Percentiles rank a stretch among this genome's conserved stretches.
Conservation (phyloP, 345 rosid species). For the Clarkia xantiana region DNA sequence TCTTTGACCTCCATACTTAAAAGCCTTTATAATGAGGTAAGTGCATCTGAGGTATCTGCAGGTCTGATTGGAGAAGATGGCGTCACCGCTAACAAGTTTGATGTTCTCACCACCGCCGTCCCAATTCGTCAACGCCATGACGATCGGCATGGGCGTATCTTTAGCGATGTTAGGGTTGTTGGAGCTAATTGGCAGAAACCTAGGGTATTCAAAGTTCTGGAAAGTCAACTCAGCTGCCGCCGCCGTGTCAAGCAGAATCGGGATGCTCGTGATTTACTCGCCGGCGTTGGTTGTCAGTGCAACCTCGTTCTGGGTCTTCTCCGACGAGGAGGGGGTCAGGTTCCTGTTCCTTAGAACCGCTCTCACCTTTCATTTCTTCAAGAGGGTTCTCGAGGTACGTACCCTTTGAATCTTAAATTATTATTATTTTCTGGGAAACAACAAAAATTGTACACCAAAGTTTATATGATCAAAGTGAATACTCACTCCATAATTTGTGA, state of each 20-base stretch:
- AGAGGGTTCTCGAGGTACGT: slow-evolving; percentile 40
- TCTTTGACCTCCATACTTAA: too few species aligned
- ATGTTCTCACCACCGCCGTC: neutral
- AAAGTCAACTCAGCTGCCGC: neutral
- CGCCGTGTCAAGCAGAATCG: neutral
- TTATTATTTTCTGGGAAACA: too few species aligned
- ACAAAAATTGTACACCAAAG: too few species aligned
- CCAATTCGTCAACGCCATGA: neutral
- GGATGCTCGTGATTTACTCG: neutral
- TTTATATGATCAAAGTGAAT: too few species aligned
- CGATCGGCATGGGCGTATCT: neutral
- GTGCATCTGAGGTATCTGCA: too few species aligned
- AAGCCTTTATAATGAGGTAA: too few species aligned
- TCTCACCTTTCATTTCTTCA: slow-evolving; percentile 48
- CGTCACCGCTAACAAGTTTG: neutral
- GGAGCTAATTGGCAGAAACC: neutral
- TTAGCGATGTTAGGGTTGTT: neutral
- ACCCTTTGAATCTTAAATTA: too few species aligned
- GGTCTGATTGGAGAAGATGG: too few species aligned
- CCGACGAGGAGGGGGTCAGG: slow-evolving; percentile 19
- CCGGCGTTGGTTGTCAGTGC: neutral
- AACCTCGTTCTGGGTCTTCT: neutral
- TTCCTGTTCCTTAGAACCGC: slow-evolving; percentile 29
- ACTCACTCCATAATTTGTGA: too few species aligned
- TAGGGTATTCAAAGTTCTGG: neutral